These are phyloP conservation scores for Daldinia sp. DNA, from an alignment of 2,329 filamentous ascomycete species.

Conservation along the genomic window DNA sequence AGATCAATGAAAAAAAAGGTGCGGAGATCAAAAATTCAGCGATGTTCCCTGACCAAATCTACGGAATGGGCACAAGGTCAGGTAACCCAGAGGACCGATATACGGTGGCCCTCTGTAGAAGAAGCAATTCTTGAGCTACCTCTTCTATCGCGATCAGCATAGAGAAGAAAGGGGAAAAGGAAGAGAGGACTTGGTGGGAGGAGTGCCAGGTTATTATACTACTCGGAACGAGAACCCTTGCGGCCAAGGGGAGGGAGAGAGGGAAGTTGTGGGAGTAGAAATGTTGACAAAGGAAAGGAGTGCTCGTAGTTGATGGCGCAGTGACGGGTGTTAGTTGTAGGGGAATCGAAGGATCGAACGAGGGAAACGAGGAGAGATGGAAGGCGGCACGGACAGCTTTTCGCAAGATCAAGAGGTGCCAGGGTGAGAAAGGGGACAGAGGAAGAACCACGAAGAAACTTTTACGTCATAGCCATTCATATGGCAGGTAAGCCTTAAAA, in stretches of 20 bases:
- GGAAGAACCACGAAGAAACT: background rate
- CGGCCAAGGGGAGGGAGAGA: background rate
- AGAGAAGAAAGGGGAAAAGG: conserved; percentile 5
- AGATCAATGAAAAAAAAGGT: conserved; percentile 16
- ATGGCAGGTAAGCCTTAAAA: background rate
- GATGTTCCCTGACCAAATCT: background rate
- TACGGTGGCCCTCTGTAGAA: conserved; percentile 6
- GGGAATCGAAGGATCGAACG: background rate
- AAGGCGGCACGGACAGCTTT: background rate
- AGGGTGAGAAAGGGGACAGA: background rate
- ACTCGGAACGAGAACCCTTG: background rate
- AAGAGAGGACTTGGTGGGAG: background rate
- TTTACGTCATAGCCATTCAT: background rate
- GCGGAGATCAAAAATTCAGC: conserved; percentile 20
- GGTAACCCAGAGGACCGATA: background rate
- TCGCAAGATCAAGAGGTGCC: background rate
- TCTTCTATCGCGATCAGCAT: background rate
- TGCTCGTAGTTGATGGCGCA: background rate
- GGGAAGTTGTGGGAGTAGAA: background rate
- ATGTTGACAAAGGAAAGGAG: background rate
- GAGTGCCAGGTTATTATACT: background rate
- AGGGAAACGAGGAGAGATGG: background rate
- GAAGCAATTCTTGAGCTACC: conserved; percentile 23
- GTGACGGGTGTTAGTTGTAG: background rate
- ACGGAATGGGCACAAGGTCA: background rate